Conservation (phyloP, 768 basidiomycete species). For the Grammothele lineata region DNA sequence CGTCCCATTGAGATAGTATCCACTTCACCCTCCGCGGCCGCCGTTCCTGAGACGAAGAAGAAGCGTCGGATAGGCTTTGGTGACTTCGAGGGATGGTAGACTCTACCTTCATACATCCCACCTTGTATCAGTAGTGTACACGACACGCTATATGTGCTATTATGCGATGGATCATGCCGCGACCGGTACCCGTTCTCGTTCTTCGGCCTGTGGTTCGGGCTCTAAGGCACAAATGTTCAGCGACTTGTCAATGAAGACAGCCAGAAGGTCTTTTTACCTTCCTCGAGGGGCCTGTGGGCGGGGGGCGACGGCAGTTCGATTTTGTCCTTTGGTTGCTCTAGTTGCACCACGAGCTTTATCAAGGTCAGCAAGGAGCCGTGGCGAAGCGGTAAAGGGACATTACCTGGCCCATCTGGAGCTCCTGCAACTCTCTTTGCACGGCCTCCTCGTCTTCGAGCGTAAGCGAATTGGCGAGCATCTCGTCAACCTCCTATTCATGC, state of each 20-base stretch:
- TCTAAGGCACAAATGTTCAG: no score
- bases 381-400: no score
- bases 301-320: conserved; percentile 56
- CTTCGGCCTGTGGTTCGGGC: not conserved
- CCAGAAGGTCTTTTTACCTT: not conserved
- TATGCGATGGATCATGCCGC: conserved; percentile 18
- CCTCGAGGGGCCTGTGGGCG: conserved; percentile 15
- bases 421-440: conserved; percentile 77
- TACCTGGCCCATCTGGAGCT: conserved; percentile 63
- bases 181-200: conserved; percentile 26
- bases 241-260: not conserved
- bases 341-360: not conserved
- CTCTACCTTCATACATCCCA: conserved; percentile 1
- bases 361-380: no score
- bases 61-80: conserved; percentile 86
- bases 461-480: conserved; percentile 78
- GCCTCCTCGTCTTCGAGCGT: conserved; percentile 90
- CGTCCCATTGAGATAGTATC: conserved; percentile 14
- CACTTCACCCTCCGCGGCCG: conserved; percentile 1
- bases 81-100: conserved; percentile 79
- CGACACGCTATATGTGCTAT: conserved; percentile 1
- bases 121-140: conserved; percentile 16
- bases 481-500: conserved; percentile 80
- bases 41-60: conserved; percentile 61
- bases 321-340: conserved; percentile 21